Conservation (phyloP, 2,329 filamentous ascomycete species). For the Davidsoniella neocaledoniae region DNA sequence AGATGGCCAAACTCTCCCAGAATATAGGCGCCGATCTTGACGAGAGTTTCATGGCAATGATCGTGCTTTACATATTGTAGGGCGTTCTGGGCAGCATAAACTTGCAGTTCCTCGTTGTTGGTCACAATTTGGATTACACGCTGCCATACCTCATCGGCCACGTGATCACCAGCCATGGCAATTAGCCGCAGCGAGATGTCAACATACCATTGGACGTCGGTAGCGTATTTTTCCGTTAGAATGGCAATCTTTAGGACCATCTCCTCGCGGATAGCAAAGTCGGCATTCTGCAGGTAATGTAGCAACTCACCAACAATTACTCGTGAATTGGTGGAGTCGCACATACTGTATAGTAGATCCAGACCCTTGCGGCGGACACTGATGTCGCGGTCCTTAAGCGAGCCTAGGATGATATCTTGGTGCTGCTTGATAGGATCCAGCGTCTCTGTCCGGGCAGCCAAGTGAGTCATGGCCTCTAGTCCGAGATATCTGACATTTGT, state of each 20-base stretch:
- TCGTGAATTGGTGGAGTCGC: conserved; percentile 83
- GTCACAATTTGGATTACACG: conserved; percentile 97
- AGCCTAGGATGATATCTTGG: conserved; percentile 88
- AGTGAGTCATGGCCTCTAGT: conserved; percentile 93
- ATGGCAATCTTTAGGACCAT: conserved; percentile 99
- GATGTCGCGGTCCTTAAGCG: conserved; percentile 87
- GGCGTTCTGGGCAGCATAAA: conserved; percentile 88
- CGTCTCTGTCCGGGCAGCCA: conserved; percentile 84
- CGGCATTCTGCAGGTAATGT: conserved; percentile 86
- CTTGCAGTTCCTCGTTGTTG: conserved; percentile 95
- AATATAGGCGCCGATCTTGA: conserved; percentile 95
- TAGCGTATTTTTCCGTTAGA: conserved; percentile 94
- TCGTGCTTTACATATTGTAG: conserved; percentile 83
- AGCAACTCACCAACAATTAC: conserved; percentile 86
- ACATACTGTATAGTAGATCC: conserved; percentile 98
- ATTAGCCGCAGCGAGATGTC: conserved; percentile 90
- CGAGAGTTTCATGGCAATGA: conserved; percentile 87
- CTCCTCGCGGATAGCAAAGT: conserved; percentile 95
- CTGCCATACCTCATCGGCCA: conserved; percentile 98
- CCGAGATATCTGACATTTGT: conserved; percentile 95
- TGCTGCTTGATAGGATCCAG: conserved; percentile 96
- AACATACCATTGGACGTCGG: conserved; percentile 97
- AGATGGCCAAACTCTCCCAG: conserved; percentile 94
- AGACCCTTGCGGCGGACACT: conserved; percentile 91
- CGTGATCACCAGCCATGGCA: conserved; percentile 92